Percentiles rank a stretch among this genome's conserved stretches.
Evolutionary conservation across 805 yeast species (phyloP).

Genomic region (Schwanniomyces vanrijiae): DNA sequence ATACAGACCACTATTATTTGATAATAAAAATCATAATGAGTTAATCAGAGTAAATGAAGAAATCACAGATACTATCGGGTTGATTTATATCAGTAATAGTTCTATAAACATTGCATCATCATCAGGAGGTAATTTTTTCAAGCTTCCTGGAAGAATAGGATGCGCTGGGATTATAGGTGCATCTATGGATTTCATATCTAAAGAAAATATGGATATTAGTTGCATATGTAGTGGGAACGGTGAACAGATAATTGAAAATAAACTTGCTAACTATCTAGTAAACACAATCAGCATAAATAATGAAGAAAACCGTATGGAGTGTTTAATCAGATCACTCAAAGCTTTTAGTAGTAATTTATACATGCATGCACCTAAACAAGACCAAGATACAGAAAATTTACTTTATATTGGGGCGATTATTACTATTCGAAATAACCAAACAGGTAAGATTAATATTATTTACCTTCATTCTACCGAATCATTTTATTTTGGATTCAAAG

Average conservation of each 20-base stretch:
- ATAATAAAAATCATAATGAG: not conserved
- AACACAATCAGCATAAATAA: constrained; percentile 11
- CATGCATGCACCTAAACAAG: constrained; percentile 5
- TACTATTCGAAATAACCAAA: constrained; percentile 12
- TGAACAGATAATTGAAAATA: constrained; percentile 50
- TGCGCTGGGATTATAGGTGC: constrained; percentile 55
- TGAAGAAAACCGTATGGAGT: constrained; percentile 17
- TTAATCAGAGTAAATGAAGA: not conserved
- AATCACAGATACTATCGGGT: constrained; percentile 8
- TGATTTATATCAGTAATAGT: not conserved
- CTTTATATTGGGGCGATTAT: constrained; percentile 35
- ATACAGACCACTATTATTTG: constrained; percentile 7
- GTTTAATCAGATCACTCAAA: constrained; percentile 16
- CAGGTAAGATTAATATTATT: constrained; percentile 13
- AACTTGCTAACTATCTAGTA: constrained; percentile 33
- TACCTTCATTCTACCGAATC: constrained; percentile 42
- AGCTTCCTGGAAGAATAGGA: constrained; percentile 50
- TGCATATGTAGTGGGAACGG: constrained; percentile 56
- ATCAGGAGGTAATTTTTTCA: constrained; percentile 56
- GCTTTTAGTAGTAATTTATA: constrained; percentile 7
- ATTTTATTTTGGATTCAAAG: constrained; percentile 31
- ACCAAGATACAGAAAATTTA: constrained; percentile 1
- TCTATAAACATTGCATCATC: constrained; percentile 34
- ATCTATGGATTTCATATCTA: constrained; percentile 29
- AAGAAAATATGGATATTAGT: constrained; percentile 21